These are phyloP conservation scores for Theobroma cacao DNA, from an alignment of 345 rosid genomes.

Conservation along the genomic window DNA sequence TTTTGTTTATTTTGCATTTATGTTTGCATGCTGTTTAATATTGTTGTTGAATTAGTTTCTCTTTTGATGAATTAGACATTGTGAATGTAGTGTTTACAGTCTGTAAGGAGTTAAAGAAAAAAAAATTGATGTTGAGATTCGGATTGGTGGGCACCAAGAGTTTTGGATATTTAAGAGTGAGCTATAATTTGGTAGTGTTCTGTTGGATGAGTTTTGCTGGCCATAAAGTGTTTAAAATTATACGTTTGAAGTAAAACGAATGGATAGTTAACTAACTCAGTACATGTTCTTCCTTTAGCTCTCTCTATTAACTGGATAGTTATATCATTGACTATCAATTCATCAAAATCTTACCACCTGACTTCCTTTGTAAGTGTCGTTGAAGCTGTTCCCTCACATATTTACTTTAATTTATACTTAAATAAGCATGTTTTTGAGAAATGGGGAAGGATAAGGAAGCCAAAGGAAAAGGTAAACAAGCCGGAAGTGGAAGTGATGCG, in stretches of 20 bases:
- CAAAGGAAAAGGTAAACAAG: conserved; percentile 89
- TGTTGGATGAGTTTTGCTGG: neutral
- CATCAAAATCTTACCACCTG: neutral
- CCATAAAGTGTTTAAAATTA: neutral
- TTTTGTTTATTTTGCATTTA: neutral
- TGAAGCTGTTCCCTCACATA: neutral
- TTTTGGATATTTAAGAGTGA: neutral
- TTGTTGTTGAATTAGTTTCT: too few species aligned
- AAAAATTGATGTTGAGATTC: neutral
- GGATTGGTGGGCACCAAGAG: neutral
- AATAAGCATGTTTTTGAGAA: neutral
- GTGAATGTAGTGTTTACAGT: neutral
- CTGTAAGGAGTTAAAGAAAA: neutral
- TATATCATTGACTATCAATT: too few species aligned
- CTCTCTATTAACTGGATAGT: too few species aligned
- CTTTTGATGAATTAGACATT: neutral
- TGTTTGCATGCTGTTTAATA: neutral
- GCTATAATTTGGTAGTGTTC: neutral
- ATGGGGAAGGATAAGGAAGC: conserved; percentile 76
- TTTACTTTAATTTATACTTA: neutral
- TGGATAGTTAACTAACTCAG: too few species aligned
- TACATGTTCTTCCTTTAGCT: too few species aligned
- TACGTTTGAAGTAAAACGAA: neutral
- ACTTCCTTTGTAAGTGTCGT: neutral
- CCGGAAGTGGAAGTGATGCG: conserved; percentile 70